A percentile compares a stretch with the other conserved stretches of the same genome.
Conservation (phyloP, 768 basidiomycete species). For the Trametes sanguinea region DNA sequence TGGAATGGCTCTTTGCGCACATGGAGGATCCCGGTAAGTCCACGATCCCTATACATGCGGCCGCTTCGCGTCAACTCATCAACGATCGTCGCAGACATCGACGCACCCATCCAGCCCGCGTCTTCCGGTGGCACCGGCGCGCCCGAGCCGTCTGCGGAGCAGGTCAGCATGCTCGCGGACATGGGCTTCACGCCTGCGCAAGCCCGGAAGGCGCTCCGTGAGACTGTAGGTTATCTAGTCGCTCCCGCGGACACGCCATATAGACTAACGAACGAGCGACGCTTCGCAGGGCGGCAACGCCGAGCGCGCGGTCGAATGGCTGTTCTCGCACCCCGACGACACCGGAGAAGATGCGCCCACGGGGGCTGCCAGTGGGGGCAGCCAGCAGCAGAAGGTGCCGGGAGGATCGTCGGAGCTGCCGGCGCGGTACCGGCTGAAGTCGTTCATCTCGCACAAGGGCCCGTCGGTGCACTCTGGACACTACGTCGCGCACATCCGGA, state of each 20-base stretch:
- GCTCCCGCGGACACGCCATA: neutral
- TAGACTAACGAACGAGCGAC: neutral
- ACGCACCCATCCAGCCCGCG: constrained; percentile 60
- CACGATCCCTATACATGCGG: neutral
- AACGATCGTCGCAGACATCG: constrained; percentile 64
- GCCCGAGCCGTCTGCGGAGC: constrained; percentile 66
- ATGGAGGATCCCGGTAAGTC: constrained; percentile 88
- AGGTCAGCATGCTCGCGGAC: constrained; percentile 73
- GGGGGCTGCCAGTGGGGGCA: constrained; percentile 26
- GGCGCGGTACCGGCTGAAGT: constrained; percentile 78
- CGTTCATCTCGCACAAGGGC: constrained; percentile 97
- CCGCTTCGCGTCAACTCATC: neutral
- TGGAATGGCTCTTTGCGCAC: constrained; percentile 95
- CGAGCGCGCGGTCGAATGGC: constrained; percentile 93
- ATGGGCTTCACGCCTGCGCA: constrained; percentile 92
- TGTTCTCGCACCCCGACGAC: constrained; percentile 93
- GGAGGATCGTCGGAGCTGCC: constrained; percentile 66
- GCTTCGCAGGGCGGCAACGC: constrained; percentile 60
- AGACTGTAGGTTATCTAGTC: constrained; percentile 63
- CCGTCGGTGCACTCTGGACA: constrained; percentile 94
- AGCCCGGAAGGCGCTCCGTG: constrained; percentile 81
- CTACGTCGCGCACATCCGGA: constrained; percentile 81
- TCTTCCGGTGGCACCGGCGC: constrained; percentile 31
- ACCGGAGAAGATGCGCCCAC: constrained; percentile 57
- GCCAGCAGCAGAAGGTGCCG: constrained; percentile 30